phyloP scores from a whole-genome alignment of 768 basidiomycete species.

The Clitopilus passeckerianus region DNA sequence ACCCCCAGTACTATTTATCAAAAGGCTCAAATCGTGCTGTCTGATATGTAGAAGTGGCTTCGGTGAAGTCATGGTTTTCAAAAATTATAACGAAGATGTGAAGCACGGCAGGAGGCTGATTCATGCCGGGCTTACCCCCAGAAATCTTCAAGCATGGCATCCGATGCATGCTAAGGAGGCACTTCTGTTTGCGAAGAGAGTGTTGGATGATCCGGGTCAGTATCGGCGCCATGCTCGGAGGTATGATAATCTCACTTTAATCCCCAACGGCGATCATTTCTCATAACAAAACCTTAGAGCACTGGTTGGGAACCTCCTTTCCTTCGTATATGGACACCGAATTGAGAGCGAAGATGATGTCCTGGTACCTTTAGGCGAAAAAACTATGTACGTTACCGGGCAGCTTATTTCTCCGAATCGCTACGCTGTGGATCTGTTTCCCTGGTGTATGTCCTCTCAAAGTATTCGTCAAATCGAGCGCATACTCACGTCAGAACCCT shows the following conservation, averaged over 20 bases:
- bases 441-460: not conserved
- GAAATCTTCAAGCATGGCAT: not conserved
- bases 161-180: not conserved
- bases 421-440: constrained; percentile 1
- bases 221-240: not conserved
- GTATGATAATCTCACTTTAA: not conserved
- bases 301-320: not conserved
- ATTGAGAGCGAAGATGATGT: constrained; percentile 1
- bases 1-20: not conserved
- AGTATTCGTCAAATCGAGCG: not conserved
- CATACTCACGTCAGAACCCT: not conserved
- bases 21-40: not conserved
- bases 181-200: not conserved
- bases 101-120: not conserved
- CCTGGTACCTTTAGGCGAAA: not conserved
- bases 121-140: not conserved
- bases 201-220: not conserved
- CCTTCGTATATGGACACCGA: not conserved
- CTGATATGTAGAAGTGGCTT: not conserved
- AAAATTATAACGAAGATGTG: constrained; percentile 1
- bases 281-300: too few relatives aligned
- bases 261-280: not conserved
- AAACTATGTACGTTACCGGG: not conserved
- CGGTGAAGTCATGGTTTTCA: not conserved
- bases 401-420: constrained; percentile 1